phyloP scores from a whole-genome alignment of 257 asterid species.

The Nemophila menziesii region DNA sequence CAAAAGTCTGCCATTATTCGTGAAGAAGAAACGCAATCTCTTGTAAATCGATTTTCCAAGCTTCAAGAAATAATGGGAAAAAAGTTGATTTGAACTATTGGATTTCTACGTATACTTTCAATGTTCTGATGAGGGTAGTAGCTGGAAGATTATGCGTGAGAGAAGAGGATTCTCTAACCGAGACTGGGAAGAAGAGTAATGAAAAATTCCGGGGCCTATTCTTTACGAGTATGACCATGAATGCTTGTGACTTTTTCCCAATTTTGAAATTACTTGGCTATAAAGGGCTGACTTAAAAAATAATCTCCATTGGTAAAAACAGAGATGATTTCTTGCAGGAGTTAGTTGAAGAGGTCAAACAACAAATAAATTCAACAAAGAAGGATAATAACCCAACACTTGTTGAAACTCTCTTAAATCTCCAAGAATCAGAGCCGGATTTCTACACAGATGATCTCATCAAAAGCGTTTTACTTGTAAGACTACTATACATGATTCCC shows the following conservation, averaged over 20 bases:
- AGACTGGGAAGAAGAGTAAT: no score
- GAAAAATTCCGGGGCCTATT: constrained; percentile 16
- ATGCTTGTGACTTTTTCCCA: constrained; percentile 15
- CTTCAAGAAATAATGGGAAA: neutral
- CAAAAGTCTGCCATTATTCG: constrained; percentile 1
- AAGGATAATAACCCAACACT: neutral
- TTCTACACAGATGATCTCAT: constrained; percentile 6
- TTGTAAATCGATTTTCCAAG: neutral
- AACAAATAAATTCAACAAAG: neutral
- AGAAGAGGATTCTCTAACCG: no score
- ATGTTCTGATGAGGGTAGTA: constrained; percentile 22
- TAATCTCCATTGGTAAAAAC: constrained; percentile 3
- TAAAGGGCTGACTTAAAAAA: constrained; percentile 6
- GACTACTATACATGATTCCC: neutral
- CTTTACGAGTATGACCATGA: constrained; percentile 12
- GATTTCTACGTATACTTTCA: constrained; percentile 27
- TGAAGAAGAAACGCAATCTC: constrained; percentile 8
- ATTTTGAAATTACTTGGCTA: constrained; percentile 16
- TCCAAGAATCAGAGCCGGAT: constrained; percentile 10
- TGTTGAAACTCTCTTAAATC: neutral
- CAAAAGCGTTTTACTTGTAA: constrained; percentile 9
- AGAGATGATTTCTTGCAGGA: constrained; percentile 14
- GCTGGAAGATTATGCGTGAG: constrained; percentile 41
- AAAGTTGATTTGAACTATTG: constrained; percentile 20
- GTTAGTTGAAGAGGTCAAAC: constrained; percentile 11